Evolutionary conservation across 2,329 filamentous ascomycete genomes (phyloP).

Genomic region (Calonectria crousiana): DNA sequence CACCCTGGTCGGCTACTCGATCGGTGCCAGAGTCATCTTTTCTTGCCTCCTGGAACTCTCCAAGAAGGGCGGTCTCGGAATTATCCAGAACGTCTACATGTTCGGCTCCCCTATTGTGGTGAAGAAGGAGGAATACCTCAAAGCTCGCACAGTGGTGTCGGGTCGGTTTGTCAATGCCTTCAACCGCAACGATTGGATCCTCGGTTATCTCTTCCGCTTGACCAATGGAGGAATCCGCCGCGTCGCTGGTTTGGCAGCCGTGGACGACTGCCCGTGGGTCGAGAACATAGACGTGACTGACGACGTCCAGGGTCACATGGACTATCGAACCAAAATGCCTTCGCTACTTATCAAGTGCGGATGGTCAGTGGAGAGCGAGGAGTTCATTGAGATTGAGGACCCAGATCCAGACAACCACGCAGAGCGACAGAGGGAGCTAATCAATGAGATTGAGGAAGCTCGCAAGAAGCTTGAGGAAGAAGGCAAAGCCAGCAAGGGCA

Average conservation of each 20-base stretch:
- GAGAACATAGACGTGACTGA: constrained; percentile 93
- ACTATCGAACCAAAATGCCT: constrained; percentile 94
- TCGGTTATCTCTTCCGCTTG: constrained; percentile 94
- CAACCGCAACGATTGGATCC: constrained; percentile 95
- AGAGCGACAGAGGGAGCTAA: constrained; percentile 89
- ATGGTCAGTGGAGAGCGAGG: constrained; percentile 91
- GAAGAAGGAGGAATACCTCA: constrained; percentile 89
- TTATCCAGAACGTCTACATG: constrained; percentile 95
- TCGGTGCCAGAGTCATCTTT: constrained; percentile 93
- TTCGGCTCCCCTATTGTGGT: constrained; percentile 94
- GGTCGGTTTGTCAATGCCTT: constrained; percentile 97
- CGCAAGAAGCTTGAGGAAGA: constrained; percentile 87
- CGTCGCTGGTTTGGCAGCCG: constrained; percentile 83
- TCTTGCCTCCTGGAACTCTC: constrained; percentile 90
- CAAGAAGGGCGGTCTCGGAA: constrained; percentile 83
- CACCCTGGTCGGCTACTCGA: constrained; percentile 93
- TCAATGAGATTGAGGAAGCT: constrained; percentile 96
- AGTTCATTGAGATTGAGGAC: constrained; percentile 97
- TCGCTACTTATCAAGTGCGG: constrained; percentile 87
- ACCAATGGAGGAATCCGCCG: constrained; percentile 92
- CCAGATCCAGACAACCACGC: constrained; percentile 95
- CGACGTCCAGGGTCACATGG: constrained; percentile 92
- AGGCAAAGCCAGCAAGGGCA: constrained; percentile 72
- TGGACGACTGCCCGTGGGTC: constrained; percentile 81
- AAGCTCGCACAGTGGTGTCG: constrained; percentile 83